A percentile compares a stretch with the other conserved stretches of the same genome.
Evolutionary conservation across 2,329 filamentous ascomycete species (phyloP).

Genomic region (Cercospora sesami): DNA sequence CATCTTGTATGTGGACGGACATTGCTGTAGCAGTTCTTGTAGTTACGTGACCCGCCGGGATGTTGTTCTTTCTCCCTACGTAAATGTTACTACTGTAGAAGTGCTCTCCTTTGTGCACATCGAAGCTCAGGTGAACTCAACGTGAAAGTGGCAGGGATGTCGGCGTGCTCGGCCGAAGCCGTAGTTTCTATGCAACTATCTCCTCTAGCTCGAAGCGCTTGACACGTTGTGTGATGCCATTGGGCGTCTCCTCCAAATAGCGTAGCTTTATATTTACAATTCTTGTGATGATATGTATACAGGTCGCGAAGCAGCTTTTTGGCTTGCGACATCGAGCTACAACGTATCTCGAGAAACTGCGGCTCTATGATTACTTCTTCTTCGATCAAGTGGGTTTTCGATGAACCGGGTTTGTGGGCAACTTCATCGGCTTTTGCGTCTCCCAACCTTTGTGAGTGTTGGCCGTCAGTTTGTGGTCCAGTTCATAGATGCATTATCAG

Average conservation of each 20-base stretch:
- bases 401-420: neutral
- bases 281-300: neutral
- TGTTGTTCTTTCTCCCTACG: neutral
- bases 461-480: neutral
- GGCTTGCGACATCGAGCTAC: neutral
- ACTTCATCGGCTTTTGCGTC: neutral
- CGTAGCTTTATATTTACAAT: neutral
- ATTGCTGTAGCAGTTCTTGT: neutral
- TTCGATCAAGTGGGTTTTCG: neutral
- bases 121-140: neutral
- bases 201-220: neutral
- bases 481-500: neutral
- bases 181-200: neutral
- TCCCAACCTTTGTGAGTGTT: neutral
- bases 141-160: neutral
- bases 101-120: neutral
- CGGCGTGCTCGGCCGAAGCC: neutral
- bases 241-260: neutral
- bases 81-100: neutral
- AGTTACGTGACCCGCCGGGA: neutral
- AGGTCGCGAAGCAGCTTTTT: neutral
- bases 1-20: neutral
- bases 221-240: conserved; percentile 2
- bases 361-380: neutral
- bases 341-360: neutral